phyloP scores from a whole-genome alignment of 2,329 filamentous ascomycete genomes.

The Graphilbum ipis-grandicollis region DNA sequence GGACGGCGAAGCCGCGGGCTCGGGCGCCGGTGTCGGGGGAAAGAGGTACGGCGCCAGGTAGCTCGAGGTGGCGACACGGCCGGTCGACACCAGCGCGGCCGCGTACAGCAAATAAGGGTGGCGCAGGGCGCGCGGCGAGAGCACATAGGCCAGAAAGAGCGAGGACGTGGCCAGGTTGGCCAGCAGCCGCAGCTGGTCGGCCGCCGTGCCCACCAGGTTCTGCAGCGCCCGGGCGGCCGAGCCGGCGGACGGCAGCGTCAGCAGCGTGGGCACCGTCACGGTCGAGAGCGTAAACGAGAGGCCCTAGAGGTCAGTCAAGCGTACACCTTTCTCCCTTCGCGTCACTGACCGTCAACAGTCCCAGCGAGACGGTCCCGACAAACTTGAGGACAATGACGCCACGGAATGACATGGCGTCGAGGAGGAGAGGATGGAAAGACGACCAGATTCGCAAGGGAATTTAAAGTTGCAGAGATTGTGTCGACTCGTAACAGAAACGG shows the following conservation, averaged over 20 bases:
- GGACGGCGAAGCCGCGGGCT: conserved; percentile 10
- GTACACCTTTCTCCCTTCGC: too few relatives aligned
- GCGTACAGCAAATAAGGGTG: conserved; percentile 90
- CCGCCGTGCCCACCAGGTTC: conserved; percentile 45
- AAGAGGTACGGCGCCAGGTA: conserved; percentile 27
- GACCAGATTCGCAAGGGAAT: too few relatives aligned
- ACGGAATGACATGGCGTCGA: conserved; percentile 39
- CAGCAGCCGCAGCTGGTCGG: conserved; percentile 48
- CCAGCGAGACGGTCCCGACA: conserved; percentile 77
- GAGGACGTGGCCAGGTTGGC: conserved; percentile 51
- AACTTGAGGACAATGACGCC: conserved; percentile 75
- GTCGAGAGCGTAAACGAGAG: conserved; percentile 71
- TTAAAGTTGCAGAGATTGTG: too few relatives aligned
- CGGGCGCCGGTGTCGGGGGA: conserved; percentile 8
- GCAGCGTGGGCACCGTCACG: conserved; percentile 62
- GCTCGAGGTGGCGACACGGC: conserved; percentile 35
- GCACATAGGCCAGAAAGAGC: conserved; percentile 58
- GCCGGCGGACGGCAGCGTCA: conserved; percentile 61
- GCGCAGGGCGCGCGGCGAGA: conserved; percentile 57
- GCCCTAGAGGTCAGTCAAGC: conserved; percentile 46
- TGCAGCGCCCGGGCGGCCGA: conserved; percentile 54
- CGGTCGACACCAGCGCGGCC: conserved; percentile 47
- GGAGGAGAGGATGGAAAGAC: neutral
- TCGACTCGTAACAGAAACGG: too few relatives aligned
- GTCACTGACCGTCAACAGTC: conserved; percentile 72